These are phyloP conservation scores for Aspergillus persii DNA, from an alignment of 2,329 filamentous ascomycete genomes.

Conservation along the genomic window DNA sequence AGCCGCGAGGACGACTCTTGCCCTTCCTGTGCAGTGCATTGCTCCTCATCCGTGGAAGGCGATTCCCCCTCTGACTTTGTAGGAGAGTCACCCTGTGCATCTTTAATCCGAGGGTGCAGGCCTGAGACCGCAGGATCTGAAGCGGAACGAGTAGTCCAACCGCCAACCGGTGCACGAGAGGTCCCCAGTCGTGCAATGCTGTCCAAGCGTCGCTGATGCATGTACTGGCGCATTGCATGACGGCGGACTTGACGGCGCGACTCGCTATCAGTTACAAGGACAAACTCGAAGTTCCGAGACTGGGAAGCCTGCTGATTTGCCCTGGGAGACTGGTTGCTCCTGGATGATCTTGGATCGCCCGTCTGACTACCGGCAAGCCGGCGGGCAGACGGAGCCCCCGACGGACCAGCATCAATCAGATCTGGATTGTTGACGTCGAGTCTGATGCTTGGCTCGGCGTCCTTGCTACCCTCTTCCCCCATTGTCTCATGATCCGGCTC, in stretches of 20 bases:
- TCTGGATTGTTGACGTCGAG: conserved; percentile 7
- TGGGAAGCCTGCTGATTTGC: conserved; percentile 13
- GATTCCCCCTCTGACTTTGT: conserved; percentile 5
- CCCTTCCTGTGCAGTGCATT: conserved; percentile 1
- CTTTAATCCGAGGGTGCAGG: conserved; percentile 12
- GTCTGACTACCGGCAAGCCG: conserved; percentile 10
- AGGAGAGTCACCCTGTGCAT: conserved; percentile 7
- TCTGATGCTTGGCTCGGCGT: conserved; percentile 7
- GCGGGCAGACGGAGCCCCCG: conserved; percentile 5
- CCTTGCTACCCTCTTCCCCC: conserved; percentile 24
- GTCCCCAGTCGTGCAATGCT: conserved; percentile 32
- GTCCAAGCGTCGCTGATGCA: conserved; percentile 32
- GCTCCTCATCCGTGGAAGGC: conserved; percentile 10
- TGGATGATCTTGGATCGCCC: conserved; percentile 6
- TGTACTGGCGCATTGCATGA: conserved; percentile 38
- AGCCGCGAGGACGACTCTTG: conserved; percentile 4
- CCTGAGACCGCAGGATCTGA: conserved; percentile 5
- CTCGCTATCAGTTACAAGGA: conserved; percentile 32
- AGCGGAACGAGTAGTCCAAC: conserved; percentile 21
- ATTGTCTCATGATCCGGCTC: conserved; percentile 27
- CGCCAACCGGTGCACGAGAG: conserved; percentile 25
- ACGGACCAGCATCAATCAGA: conserved; percentile 1
- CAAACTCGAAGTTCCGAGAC: conserved; percentile 31
- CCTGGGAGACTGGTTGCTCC: conserved; percentile 3
- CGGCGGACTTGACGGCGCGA: conserved; percentile 34